phyloP scores from a whole-genome alignment of 176 grass and related monocot species.

The Thalia dealbata region DNA sequence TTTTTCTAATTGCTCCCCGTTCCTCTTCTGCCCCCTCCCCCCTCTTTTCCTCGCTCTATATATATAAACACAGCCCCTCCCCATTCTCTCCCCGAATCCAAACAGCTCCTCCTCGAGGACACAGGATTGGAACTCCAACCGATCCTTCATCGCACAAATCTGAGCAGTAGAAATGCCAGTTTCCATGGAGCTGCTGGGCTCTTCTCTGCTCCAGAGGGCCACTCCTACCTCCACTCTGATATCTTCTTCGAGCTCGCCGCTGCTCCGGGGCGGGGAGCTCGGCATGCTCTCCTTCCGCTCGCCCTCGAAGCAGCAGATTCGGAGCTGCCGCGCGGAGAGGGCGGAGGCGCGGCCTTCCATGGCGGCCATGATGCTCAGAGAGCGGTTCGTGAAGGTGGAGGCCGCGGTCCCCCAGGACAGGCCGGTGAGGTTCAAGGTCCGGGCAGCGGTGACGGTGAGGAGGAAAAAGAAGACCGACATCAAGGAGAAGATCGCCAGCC shows the following conservation, averaged over 20 bases:
- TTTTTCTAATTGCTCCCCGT: no score
- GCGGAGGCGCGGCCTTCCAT: not conserved
- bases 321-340: not conserved
- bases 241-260: not conserved
- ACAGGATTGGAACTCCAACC: not conserved
- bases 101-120: not conserved
- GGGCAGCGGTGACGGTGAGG: conserved; percentile 69
- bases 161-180: not conserved
- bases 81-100: not conserved
- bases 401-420: conserved; percentile 20
- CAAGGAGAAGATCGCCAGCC: conserved; percentile 33
- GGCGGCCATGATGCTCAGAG: conserved; percentile 24
- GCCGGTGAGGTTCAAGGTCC: conserved; percentile 39
- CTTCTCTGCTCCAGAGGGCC: not conserved
- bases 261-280: not conserved
- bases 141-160: not conserved
- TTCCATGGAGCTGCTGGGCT: conserved; percentile 2
- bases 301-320: not conserved
- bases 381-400: conserved; percentile 15
- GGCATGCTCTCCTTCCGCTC: not conserved
- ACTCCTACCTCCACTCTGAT: not conserved
- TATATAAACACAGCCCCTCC: not conserved
- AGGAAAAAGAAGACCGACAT: conserved; percentile 48
- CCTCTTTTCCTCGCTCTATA: not conserved
- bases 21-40: not conserved